These are phyloP conservation scores for Lecanosticta acicola DNA, from an alignment of 2,329 filamentous ascomycete species.

Conservation along the genomic window DNA sequence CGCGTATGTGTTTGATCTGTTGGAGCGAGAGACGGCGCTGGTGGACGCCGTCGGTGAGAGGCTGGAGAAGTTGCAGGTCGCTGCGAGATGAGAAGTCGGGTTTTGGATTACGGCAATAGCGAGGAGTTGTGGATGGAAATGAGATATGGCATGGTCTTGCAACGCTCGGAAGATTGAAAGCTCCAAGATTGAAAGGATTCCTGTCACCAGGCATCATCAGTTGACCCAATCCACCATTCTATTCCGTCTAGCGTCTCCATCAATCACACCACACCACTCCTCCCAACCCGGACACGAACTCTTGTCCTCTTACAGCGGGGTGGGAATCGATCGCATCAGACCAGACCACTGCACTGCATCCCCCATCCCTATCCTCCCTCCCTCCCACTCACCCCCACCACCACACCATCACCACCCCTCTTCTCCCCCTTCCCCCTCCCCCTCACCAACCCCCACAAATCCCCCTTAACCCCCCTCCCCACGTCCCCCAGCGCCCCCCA, in stretches of 20 bases:
- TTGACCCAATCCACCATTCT: too few species aligned
- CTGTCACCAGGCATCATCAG: too few species aligned
- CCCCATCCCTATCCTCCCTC: neutral
- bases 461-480: slow-evolving; percentile 13
- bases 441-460: neutral
- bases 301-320: too few species aligned
- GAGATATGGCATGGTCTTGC: neutral
- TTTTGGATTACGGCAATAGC: slow-evolving; percentile 1
- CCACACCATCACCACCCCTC: neutral
- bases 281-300: too few species aligned
- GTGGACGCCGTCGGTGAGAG: slow-evolving; percentile 61
- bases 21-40: slow-evolving; percentile 62
- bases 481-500: slow-evolving; percentile 29
- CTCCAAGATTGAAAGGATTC: too few species aligned
- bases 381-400: neutral
- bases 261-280: too few species aligned
- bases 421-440: neutral
- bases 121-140: neutral
- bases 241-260: too few species aligned
- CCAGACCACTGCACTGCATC: neutral
- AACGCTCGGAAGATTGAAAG: neutral
- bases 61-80: slow-evolving; percentile 49
- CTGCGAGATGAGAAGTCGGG: neutral
- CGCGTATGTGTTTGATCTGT: slow-evolving; percentile 55
- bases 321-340: too few species aligned